Evolutionary conservation across 176 grass and related monocot genomes (phyloP).

Genomic region (Oryza officinalis): DNA sequence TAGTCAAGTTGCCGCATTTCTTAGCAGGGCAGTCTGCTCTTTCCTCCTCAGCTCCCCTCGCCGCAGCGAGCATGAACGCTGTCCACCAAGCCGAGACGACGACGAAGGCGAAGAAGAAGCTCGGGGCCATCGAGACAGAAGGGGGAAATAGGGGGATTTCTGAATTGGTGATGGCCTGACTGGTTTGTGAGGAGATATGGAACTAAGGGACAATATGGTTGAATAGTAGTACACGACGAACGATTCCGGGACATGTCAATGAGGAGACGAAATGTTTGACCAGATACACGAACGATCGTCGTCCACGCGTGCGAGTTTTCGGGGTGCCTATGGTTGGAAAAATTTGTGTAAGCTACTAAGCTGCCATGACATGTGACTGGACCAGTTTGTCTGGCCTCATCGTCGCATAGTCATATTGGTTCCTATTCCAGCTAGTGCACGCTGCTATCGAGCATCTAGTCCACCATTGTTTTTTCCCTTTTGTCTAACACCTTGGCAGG

Average conservation of each 20-base stretch:
- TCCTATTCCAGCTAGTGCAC: not conserved
- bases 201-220: not conserved
- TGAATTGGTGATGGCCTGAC: not conserved
- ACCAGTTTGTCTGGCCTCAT: not conserved
- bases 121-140: not conserved
- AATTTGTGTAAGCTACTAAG: not conserved
- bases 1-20: not conserved
- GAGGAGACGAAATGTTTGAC: constrained; percentile 10
- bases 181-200: not conserved
- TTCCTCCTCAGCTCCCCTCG: not conserved
- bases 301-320: not conserved
- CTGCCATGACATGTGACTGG: not conserved
- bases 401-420: not conserved
- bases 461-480: not conserved
- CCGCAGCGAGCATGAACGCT: not conserved
- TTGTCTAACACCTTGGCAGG: not conserved
- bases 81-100: not conserved
- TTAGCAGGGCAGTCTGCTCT: not conserved
- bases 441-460: not conserved
- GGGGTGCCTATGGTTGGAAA: not conserved
- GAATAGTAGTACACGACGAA: too few species aligned
- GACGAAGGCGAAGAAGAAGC: not conserved
- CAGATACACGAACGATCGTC: not conserved
- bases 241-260: too few species aligned
- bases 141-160: not conserved